These are phyloP conservation scores for Geosmithia flava DNA, from an alignment of 2,329 filamentous ascomycete species.

Conservation along the genomic window DNA sequence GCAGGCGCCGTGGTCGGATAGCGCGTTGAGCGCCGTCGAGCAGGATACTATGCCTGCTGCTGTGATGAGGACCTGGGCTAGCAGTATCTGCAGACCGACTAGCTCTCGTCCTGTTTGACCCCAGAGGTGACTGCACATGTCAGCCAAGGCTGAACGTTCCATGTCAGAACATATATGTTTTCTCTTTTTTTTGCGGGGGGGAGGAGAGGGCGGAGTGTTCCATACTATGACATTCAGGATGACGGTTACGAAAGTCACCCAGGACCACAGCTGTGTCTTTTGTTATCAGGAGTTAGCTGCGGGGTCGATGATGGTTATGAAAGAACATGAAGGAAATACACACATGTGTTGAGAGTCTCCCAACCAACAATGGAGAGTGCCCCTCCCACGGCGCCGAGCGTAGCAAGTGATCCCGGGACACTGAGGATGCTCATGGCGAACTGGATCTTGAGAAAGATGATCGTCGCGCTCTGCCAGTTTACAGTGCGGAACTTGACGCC, in stretches of 20 bases:
- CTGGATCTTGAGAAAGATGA: slow-evolving; percentile 29
- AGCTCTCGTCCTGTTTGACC: slow-evolving; percentile 14
- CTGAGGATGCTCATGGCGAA: slow-evolving; percentile 27
- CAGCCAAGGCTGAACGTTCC: slow-evolving; percentile 16
- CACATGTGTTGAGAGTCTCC: slow-evolving; percentile 22
- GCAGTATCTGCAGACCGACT: slow-evolving; percentile 1
- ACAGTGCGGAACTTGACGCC: slow-evolving; percentile 34
- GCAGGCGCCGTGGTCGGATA: slow-evolving; percentile 43
- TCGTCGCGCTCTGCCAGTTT: slow-evolving; percentile 30
- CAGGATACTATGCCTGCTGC: slow-evolving; percentile 45
- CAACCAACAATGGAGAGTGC: slow-evolving; percentile 28
- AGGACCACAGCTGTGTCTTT: slow-evolving; percentile 22
- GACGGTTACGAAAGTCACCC: slow-evolving; percentile 23
- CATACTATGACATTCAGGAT: slow-evolving; percentile 20
- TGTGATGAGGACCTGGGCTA: slow-evolving; percentile 33
- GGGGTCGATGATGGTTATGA: too few relatives aligned
- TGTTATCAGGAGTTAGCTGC: too few relatives aligned
- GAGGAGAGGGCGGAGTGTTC: too few relatives aligned
- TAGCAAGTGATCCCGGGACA: slow-evolving; percentile 27
- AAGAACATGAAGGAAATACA: too few relatives aligned
- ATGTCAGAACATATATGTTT: too few relatives aligned
- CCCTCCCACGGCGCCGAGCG: slow-evolving; percentile 27
- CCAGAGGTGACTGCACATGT: slow-evolving; percentile 43
- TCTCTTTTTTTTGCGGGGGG: too few relatives aligned
- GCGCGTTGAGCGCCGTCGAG: slow-evolving; percentile 44